Evolutionary conservation across 1,139 yeast genomes (phyloP), one percentile per base, ranked within the genome.

Genomic region (Geotrichum restrictum): DNA sequence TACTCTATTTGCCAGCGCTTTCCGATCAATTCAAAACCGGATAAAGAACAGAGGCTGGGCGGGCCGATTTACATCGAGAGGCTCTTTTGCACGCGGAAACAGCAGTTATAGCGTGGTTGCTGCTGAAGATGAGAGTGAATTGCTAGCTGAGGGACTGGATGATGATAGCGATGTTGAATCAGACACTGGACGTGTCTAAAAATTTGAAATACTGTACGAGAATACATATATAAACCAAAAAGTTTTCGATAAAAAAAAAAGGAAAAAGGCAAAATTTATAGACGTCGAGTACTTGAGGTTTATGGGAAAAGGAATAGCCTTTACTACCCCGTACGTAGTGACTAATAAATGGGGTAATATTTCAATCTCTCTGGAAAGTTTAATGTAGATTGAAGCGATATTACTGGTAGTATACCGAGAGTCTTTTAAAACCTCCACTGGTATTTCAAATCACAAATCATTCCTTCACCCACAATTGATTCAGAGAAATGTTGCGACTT

Each of bases 11-110:
- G 56, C 48, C 21, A 51, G 55, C 3, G 55, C 57, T n/a, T 40
- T 56, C 21, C 33, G 56, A 8, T 40, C 42, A 13, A 16, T 56
- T 10, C 51, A 52, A 42, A 50, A 44, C 44, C 43, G 45, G 45
- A 18, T 48, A 21, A 48, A 31, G 40, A 37, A 13, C 27, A 24
- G 29, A 24, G 29, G 29, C 29, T 39, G 59, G 14, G 13, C 39
- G 8, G 34, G 50, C 16, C 38, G 60, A 42, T 53, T 56, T 49
- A 54, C 56, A 40, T 47, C 60, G 41, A 36, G 64, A 34, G 33
- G 57, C 22, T 53, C 61, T n/a, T 59, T 60, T 44, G 45, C 53
- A 11, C 47, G 59, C 16, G 48, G 55, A 24, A 27, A 34, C 18
- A 49, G 19, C 37, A 40, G 33, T 29, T 54, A 54, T 44, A 54